Evolutionary conservation across 1,284 basidiomycete species (phyloP).

Genomic region (Waitea zeae): DNA sequence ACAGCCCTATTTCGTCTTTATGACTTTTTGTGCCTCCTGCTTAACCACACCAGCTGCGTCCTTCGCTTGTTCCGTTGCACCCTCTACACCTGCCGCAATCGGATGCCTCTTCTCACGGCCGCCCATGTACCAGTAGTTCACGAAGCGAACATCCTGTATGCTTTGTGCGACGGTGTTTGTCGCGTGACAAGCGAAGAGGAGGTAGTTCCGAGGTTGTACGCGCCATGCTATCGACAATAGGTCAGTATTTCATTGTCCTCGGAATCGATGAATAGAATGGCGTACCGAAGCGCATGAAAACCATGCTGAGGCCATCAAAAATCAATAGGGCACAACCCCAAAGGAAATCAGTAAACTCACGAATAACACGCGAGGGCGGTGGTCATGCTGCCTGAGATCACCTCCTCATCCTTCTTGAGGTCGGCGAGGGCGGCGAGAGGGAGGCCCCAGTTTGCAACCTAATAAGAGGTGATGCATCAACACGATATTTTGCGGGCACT

Average conservation of each 20-base stretch:
- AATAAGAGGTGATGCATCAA: too few relatives aligned
- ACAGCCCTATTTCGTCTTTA: too few relatives aligned
- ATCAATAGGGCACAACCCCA: slow-evolving; percentile 4
- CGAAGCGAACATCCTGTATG: slow-evolving; percentile 68
- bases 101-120: slow-evolving; percentile 49
- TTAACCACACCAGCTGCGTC: slow-evolving; percentile 27
- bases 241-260: slow-evolving; percentile 1
- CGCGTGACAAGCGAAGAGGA: slow-evolving; percentile 83
- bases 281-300: slow-evolving; percentile 90
- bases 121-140: slow-evolving; percentile 80
- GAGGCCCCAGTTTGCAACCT: slow-evolving; percentile 96
- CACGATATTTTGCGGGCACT: slow-evolving; percentile 4
- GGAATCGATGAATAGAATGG: slow-evolving; percentile 5
- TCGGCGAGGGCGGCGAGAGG: slow-evolving; percentile 85
- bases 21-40: slow-evolving; percentile 16
- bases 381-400: slow-evolving; percentile 93
- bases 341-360: slow-evolving; percentile 32
- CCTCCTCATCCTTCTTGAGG: slow-evolving; percentile 82
- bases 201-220: slow-evolving; percentile 88
- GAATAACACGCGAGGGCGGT: slow-evolving; percentile 80
- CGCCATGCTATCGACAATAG: slow-evolving; percentile 56
- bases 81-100: slow-evolving; percentile 5
- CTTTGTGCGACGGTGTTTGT: slow-evolving; percentile 83
- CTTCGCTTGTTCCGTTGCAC: slow-evolving; percentile 24
- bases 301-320: slow-evolving; percentile 32